Evolutionary conservation across 2,329 filamentous ascomycete genomes (phyloP).

Genomic region (Trichoderma sp.): DNA sequence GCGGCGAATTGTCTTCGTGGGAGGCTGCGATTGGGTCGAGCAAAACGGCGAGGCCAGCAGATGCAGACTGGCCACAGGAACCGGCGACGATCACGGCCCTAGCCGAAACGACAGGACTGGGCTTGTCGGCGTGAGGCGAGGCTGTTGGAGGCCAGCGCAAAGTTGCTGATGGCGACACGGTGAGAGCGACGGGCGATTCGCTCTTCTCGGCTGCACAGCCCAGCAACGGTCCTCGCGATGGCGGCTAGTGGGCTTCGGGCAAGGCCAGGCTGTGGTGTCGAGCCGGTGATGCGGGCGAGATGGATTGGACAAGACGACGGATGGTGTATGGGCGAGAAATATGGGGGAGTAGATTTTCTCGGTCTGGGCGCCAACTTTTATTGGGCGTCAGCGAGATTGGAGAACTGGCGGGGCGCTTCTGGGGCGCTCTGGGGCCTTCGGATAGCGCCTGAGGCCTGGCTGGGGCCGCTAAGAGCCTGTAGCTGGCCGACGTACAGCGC

Average conservation of each 20-base stretch:
- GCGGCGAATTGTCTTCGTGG: conserved; percentile 15
- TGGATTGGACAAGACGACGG: conserved; percentile 15
- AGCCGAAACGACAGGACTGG: conserved; percentile 6
- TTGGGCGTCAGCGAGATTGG: not conserved
- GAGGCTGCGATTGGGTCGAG: conserved; percentile 15
- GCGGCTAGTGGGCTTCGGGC: conserved; percentile 20
- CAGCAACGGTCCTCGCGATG: conserved; percentile 5
- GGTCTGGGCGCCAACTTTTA: not conserved
- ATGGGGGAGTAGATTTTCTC: conserved; percentile 13
- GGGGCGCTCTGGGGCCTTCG: not conserved
- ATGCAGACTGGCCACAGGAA: conserved; percentile 11
- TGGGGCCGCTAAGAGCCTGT: not conserved
- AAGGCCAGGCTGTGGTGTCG: conserved; percentile 22
- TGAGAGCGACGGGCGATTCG: not conserved
- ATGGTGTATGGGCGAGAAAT: conserved; percentile 15
- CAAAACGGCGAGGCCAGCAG: not conserved
- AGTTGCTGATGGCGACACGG: too few species aligned
- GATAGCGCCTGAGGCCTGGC: not conserved
- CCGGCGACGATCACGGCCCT: conserved; percentile 20
- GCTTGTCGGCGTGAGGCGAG: not conserved
- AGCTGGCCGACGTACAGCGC: not conserved
- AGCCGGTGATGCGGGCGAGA: conserved; percentile 25
- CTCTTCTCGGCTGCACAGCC: not conserved
- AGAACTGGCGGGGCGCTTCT: conserved; percentile 8
- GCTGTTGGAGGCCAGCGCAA: not conserved